Percentiles rank a stretch among this genome's conserved stretches.
Evolutionary conservation across 2,329 filamentous ascomycete genomes (phyloP).

Genomic region (Penicillium sp.): DNA sequence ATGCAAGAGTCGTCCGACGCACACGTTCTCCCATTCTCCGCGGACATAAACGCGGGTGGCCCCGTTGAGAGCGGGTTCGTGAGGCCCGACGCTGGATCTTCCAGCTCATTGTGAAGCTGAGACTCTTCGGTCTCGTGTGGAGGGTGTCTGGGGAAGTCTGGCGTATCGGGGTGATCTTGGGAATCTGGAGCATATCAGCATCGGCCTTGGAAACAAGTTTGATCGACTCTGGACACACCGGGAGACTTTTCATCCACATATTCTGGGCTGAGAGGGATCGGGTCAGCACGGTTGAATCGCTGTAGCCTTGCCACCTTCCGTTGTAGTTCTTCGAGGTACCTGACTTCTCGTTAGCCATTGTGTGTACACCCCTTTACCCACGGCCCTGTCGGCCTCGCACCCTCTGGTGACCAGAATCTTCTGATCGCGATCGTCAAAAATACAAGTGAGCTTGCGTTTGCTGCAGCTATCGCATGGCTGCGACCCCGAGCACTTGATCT

Average conservation of each 20-base stretch:
- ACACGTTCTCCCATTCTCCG: constrained; percentile 46
- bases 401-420: constrained; percentile 51
- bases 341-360: constrained; percentile 14
- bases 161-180: constrained; percentile 20
- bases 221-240: constrained; percentile 6
- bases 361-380: background rate
- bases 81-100: constrained; percentile 36
- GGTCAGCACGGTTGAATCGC: constrained; percentile 14
- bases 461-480: constrained; percentile 47
- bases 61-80: constrained; percentile 46
- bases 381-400: constrained; percentile 26
- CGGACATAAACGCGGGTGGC: constrained; percentile 44
- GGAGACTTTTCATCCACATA: constrained; percentile 12
- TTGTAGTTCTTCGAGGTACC: constrained; percentile 40
- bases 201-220: background rate
- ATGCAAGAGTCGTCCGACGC: constrained; percentile 19
- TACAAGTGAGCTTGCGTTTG: constrained; percentile 44
- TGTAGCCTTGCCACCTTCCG: constrained; percentile 28
- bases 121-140: constrained; percentile 12
- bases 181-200: constrained; percentile 14
- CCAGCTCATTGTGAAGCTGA: constrained; percentile 15
- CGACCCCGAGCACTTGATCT: constrained; percentile 47
- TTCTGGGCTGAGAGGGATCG: constrained; percentile 20
- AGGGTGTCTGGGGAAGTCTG: constrained; percentile 15
- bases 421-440: constrained; percentile 49